Evolutionary conservation across 805 yeast species (phyloP), one percentile per base, ranked within the genome.

Genomic region (Tetrapisispora iriomotensis): DNA sequence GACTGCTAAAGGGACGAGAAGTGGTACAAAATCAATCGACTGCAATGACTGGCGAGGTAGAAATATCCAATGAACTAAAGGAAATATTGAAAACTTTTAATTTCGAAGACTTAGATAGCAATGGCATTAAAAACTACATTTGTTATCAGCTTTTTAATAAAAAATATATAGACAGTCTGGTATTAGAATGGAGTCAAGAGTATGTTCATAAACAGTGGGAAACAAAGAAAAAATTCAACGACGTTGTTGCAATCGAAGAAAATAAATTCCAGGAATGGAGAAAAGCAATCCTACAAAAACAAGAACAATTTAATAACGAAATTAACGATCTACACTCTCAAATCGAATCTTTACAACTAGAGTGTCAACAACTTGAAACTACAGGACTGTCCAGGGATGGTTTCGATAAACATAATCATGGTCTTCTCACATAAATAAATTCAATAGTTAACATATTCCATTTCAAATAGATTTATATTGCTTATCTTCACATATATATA

Each of bases 181-280:
- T 70, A 15, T 50, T 65, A 19, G 70, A 67, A 39, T 61, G 68
- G 60, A 66, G 67, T 44, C 75, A 79, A 4, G 61, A 67, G 10
- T 73, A 61, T 44, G 50, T 71, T 23, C 69, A 68, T 27, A 61
- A 62, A 39, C 75, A 72, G 49, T 53, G 61, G 37, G 54, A 60
- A 29, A 55, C 71, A 45, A 72, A 70, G 49, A 62, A 58, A 41
- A 64, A 61, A 40, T 71, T 70, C 38, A 61, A 67, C 18, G 69
- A 63, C 15, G 53, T 66, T 19, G 69, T 75, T 30, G 53, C 59
- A 12, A 40, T 50, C 3, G 80, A 80, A 51, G 84, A 79, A 44
- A 60, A 54, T 34, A 70, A 72, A 45, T 79, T 79, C 46, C 72
- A 71, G 50, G 75, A 71, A 24, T 78, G 85, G 84, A 77, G 77